A percentile compares a stretch with the other conserved stretches of the same genome.
These are phyloP conservation scores for Tilletia indica DNA, from an alignment of 1,284 basidiomycete genomes.

Conservation along the genomic window DNA sequence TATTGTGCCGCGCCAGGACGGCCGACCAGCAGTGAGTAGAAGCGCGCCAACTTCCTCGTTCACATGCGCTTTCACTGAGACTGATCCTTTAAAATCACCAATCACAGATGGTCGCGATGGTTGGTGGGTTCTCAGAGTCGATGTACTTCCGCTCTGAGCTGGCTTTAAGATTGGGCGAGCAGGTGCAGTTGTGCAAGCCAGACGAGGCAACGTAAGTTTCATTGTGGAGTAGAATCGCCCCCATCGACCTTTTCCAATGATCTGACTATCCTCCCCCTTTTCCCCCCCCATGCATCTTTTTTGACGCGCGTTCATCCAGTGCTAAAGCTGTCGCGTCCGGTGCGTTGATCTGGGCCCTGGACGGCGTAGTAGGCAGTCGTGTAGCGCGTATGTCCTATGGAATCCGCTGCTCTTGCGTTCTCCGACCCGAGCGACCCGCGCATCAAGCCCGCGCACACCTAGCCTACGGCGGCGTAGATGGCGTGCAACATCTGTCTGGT, in stretches of 20 bases:
- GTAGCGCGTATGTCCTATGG: conserved; percentile 23
- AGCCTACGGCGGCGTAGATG: conserved; percentile 24
- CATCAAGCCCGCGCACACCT: conserved; percentile 19
- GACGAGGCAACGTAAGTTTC: conserved; percentile 22
- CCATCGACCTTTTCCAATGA: neutral
- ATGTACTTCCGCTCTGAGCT: conserved; percentile 26
- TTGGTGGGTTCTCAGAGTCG: conserved; percentile 23
- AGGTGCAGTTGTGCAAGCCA: conserved; percentile 25
- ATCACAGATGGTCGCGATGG: conserved; percentile 22
- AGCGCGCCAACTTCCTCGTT: neutral
- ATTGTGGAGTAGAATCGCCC: neutral
- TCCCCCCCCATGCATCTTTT: neutral
- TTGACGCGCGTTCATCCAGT: neutral
- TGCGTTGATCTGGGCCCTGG: conserved; percentile 24
- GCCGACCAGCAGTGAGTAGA: conserved; percentile 7
- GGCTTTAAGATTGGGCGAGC: conserved; percentile 20
- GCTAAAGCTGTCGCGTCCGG: conserved; percentile 27
- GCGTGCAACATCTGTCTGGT: conserved; percentile 23
- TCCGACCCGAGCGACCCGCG: conserved; percentile 14
- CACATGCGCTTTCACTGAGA: neutral
- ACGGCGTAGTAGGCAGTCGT: conserved; percentile 23
- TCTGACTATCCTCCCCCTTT: neutral
- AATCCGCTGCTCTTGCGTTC: conserved; percentile 23
- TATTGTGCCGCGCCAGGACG: conserved; percentile 16
- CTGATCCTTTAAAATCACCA: too few relatives aligned